Evolutionary conservation across 805 yeast genomes (phyloP).

Genomic region (Kockiozyma suomiensis): DNA sequence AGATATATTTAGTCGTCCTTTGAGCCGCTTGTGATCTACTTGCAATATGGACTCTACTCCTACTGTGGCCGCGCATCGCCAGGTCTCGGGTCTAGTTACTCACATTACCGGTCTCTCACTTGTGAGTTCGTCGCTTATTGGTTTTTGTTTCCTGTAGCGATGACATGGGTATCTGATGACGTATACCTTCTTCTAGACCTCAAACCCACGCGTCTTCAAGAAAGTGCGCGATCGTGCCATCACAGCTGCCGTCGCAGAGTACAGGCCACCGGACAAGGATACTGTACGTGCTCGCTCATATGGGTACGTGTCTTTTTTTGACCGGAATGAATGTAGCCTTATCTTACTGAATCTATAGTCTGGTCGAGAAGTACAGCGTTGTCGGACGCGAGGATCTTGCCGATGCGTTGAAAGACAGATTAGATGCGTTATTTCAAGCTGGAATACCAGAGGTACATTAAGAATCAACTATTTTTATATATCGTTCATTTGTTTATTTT

Average conservation of each 20-base stretch:
- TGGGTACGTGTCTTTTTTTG: slow-evolving; percentile 9
- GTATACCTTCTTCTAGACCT: not conserved
- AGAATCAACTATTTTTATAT: not conserved
- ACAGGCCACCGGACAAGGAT: slow-evolving; percentile 10
- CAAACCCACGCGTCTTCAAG: slow-evolving; percentile 11
- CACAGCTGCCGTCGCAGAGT: slow-evolving; percentile 2
- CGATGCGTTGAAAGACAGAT: slow-evolving; percentile 33
- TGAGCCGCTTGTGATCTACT: not conserved
- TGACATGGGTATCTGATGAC: not conserved
- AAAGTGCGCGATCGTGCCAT: slow-evolving; percentile 13
- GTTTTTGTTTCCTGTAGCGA: not conserved
- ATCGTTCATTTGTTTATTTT: no score
- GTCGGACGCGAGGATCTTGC: slow-evolving; percentile 41
- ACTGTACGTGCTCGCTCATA: slow-evolving; percentile 16
- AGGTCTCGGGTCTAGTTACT: slow-evolving; percentile 10
- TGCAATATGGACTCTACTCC: slow-evolving; percentile 16
- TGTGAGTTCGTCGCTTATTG: slow-evolving; percentile 1
- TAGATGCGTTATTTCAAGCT: slow-evolving; percentile 29
- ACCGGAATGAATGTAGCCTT: not conserved
- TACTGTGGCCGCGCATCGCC: slow-evolving; percentile 5
- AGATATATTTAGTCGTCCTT: not conserved
- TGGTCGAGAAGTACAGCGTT: slow-evolving; percentile 39
- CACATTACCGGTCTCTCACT: slow-evolving; percentile 14
- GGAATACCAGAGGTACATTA: slow-evolving; percentile 26
- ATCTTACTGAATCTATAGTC: slow-evolving; percentile 2